Evolutionary conservation across 2,329 filamentous ascomycete genomes (phyloP).

Genomic region (Aspergillus hortae): DNA sequence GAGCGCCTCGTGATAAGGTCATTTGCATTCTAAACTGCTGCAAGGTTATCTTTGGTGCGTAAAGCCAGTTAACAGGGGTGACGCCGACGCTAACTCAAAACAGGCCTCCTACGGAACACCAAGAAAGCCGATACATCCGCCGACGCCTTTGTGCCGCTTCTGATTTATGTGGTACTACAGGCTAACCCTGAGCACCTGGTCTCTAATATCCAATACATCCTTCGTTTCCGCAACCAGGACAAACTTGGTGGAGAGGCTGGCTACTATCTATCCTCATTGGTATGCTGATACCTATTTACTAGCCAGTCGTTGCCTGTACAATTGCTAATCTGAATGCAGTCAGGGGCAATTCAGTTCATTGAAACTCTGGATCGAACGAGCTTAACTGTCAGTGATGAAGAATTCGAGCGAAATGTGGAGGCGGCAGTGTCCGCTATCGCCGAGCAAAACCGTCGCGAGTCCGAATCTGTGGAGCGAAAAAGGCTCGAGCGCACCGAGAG

Average conservation of each 20-base stretch:
- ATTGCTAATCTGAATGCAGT: constrained; percentile 20
- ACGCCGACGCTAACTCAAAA: neutral
- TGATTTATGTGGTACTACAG: constrained; percentile 94
- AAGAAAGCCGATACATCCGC: constrained; percentile 86
- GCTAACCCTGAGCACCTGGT: constrained; percentile 94
- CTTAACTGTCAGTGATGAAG: constrained; percentile 87
- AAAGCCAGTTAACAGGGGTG: neutral
- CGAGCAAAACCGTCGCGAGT: constrained; percentile 68
- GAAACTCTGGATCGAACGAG: constrained; percentile 94
- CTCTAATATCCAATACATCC: constrained; percentile 96
- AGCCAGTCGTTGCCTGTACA: constrained; percentile 19
- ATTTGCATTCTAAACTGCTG: constrained; percentile 98
- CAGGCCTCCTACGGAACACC: constrained; percentile 78
- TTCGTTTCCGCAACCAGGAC: constrained; percentile 94
- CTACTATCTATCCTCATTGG: constrained; percentile 93
- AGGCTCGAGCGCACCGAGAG: constrained; percentile 48
- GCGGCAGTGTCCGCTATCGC: constrained; percentile 92
- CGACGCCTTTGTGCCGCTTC: constrained; percentile 88
- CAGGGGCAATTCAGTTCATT: constrained; percentile 88
- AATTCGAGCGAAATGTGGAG: constrained; percentile 96
- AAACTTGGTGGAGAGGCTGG: constrained; percentile 96
- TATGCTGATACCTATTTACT: constrained; percentile 31
- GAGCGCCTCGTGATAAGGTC: constrained; percentile 96
- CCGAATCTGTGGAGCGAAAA: constrained; percentile 44
- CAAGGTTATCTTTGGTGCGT: constrained; percentile 92